Percentiles rank a stretch among this genome's conserved stretches.
Evolutionary conservation across 1,284 basidiomycete genomes (phyloP).

Genomic region (Irpex sp.): DNA sequence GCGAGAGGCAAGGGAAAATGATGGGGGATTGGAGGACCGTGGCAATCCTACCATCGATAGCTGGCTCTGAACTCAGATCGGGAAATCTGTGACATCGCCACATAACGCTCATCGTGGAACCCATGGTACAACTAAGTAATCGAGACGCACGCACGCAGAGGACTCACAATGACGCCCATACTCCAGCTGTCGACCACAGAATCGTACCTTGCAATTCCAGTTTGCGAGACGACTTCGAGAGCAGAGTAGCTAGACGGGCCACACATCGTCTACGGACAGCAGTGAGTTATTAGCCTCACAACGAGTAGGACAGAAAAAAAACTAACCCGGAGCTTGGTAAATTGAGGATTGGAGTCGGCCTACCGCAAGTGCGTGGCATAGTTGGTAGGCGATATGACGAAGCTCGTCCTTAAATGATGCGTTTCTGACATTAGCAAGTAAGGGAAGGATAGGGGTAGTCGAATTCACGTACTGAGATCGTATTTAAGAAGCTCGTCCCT

Average conservation of each 20-base stretch:
- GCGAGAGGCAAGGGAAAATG: too few species aligned
- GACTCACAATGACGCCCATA: constrained; percentile 82
- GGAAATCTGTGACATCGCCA: too few species aligned
- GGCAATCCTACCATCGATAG: too few species aligned
- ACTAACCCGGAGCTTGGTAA: constrained; percentile 63
- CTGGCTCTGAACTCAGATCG: too few species aligned
- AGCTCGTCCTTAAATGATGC: constrained; percentile 50
- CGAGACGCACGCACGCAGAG: constrained; percentile 15
- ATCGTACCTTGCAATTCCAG: constrained; percentile 63
- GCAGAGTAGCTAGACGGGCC: constrained; percentile 83
- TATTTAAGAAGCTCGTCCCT: constrained; percentile 82
- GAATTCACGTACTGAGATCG: constrained; percentile 55
- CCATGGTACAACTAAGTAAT: too few species aligned
- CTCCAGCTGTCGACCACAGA: constrained; percentile 92
- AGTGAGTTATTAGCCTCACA: background rate
- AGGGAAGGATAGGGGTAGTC: constrained; percentile 1
- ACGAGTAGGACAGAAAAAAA: constrained; percentile 17
- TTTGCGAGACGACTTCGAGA: constrained; percentile 83
- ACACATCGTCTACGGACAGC: constrained; percentile 68
- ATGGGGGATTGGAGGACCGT: too few species aligned
- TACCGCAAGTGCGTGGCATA: too few species aligned
- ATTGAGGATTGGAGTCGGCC: constrained; percentile 22
- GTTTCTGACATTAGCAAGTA: constrained; percentile 2
- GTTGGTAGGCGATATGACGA: constrained; percentile 45
- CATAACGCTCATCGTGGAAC: too few species aligned